phyloP scores from a whole-genome alignment of 805 yeast species.

The Saccharomycopsis olivae region DNA sequence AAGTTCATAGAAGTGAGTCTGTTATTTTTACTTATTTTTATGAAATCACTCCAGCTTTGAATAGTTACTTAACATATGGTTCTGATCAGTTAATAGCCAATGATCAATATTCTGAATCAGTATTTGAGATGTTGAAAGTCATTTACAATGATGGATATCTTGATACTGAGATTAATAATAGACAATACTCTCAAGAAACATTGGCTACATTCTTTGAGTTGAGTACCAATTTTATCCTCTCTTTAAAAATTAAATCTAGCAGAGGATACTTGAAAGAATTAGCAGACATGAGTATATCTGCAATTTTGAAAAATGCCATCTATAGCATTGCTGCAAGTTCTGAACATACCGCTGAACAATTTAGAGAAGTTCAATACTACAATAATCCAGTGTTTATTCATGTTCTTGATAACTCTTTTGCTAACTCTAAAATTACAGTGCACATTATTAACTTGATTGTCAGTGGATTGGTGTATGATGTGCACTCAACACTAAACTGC shows the following conservation, averaged over 20 bases:
- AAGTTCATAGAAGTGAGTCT: conserved; percentile 29
- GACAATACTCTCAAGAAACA: background rate
- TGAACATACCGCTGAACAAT: background rate
- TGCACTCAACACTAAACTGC: conserved; percentile 39
- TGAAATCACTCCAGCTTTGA: conserved; percentile 63
- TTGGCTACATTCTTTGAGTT: conserved; percentile 1
- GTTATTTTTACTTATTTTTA: conserved; percentile 60
- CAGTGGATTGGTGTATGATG: conserved; percentile 52
- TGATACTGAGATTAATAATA: conserved; percentile 2
- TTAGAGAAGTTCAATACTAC: background rate
- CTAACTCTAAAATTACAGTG: conserved; percentile 1
- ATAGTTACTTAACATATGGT: conserved; percentile 62
- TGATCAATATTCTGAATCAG: conserved; percentile 19
- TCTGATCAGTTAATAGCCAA: conserved; percentile 23
- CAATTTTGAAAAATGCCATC: conserved; percentile 1
- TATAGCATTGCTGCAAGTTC: background rate
- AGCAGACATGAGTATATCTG: conserved; percentile 15
- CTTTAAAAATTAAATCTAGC: conserved; percentile 3
- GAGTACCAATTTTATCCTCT: conserved; percentile 10
- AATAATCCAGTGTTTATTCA: conserved; percentile 2
- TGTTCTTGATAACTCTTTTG: conserved; percentile 1
- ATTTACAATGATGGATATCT: conserved; percentile 23
- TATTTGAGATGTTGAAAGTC: conserved; percentile 20
- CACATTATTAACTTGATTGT: conserved; percentile 31
- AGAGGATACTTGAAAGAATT: background rate